These are phyloP conservation scores for Dothistroma pini DNA, from an alignment of 2,329 filamentous ascomycete genomes.

Conservation along the genomic window DNA sequence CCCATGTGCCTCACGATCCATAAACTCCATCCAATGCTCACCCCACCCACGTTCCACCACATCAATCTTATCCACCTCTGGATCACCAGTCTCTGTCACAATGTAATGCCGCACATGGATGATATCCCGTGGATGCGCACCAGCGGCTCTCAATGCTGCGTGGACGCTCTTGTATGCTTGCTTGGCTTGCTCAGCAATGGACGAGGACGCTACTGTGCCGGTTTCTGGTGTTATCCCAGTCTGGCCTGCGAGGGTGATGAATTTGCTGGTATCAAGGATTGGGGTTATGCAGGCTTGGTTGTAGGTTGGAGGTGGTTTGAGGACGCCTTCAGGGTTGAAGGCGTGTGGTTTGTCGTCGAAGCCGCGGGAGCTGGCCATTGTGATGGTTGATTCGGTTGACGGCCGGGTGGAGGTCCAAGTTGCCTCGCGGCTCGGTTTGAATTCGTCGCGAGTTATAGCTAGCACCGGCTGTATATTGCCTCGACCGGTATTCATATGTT, in stretches of 20 bases:
- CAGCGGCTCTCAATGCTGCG: conserved; percentile 29
- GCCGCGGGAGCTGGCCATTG: neutral
- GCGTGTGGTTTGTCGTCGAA: conserved; percentile 1
- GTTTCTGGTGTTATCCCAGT: neutral
- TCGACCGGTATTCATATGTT: neutral
- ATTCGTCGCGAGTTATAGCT: no score
- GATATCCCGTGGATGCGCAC: conserved; percentile 36
- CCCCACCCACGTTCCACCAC: conserved; percentile 31
- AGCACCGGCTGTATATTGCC: neutral
- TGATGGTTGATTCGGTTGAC: neutral
- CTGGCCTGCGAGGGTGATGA: conserved; percentile 3
- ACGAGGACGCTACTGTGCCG: neutral
- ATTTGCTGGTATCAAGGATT: conserved; percentile 1
- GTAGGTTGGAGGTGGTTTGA: conserved; percentile 6
- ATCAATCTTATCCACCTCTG: conserved; percentile 16
- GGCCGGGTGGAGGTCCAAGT: no score
- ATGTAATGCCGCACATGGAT: conserved; percentile 37
- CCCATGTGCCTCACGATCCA: conserved; percentile 33
- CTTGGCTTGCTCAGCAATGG: conserved; percentile 28
- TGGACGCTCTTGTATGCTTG: conserved; percentile 31
- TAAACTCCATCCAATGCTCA: conserved; percentile 35
- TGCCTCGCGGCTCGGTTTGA: no score
- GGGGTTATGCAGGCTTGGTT: conserved; percentile 7
- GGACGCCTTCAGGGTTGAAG: conserved; percentile 6
- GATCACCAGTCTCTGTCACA: conserved; percentile 34